Percentiles rank a stretch among this genome's conserved stretches.
These are phyloP conservation scores for Saccharum officinarum DNA, from an alignment of 176 grass and related monocot genomes.

Conservation along the genomic window DNA sequence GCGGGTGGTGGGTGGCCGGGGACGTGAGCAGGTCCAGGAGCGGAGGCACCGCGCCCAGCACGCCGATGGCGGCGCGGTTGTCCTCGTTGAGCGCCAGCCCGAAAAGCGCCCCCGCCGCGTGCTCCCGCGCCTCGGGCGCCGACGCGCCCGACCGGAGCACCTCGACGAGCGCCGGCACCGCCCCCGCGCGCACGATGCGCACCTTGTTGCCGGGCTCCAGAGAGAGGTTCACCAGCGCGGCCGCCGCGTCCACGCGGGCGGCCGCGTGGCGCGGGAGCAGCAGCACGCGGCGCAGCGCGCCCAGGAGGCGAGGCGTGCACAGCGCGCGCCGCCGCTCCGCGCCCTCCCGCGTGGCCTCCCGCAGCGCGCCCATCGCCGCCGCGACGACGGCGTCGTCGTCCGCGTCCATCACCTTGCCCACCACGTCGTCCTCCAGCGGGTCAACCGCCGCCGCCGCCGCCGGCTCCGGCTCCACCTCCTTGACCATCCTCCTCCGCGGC, in stretches of 20 bases:
- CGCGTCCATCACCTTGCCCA: slow-evolving; percentile 51
- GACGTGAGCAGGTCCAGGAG: slow-evolving; percentile 67
- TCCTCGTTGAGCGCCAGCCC: slow-evolving; percentile 73
- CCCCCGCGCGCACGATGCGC: slow-evolving; percentile 71
- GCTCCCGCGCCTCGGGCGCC: slow-evolving; percentile 61
- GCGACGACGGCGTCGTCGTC: slow-evolving; percentile 50
- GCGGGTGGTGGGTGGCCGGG: neutral
- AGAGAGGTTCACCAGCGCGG: slow-evolving; percentile 75
- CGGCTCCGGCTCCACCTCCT: neutral
- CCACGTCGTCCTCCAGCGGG: slow-evolving; percentile 61
- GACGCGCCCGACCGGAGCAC: slow-evolving; percentile 37
- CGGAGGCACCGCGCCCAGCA: slow-evolving; percentile 70
- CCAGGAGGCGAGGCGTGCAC: slow-evolving; percentile 66
- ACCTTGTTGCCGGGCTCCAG: slow-evolving; percentile 71
- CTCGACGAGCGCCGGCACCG: slow-evolving; percentile 68
- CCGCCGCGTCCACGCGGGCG: slow-evolving; percentile 52
- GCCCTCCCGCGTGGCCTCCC: slow-evolving; percentile 74
- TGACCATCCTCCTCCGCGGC: neutral
- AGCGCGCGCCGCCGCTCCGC: slow-evolving; percentile 52
- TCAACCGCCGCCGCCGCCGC: neutral
- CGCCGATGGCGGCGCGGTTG: slow-evolving; percentile 90
- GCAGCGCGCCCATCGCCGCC: slow-evolving; percentile 36
- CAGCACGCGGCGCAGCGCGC: slow-evolving; percentile 52
- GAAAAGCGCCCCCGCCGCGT: slow-evolving; percentile 77
- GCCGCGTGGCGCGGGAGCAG: slow-evolving; percentile 41